Percentiles rank a stretch among this genome's conserved stretches.
Evolutionary conservation across 192 early-diverging fungal genomes (phyloP).

Genomic region (Umbelopsis ramanniana): DNA sequence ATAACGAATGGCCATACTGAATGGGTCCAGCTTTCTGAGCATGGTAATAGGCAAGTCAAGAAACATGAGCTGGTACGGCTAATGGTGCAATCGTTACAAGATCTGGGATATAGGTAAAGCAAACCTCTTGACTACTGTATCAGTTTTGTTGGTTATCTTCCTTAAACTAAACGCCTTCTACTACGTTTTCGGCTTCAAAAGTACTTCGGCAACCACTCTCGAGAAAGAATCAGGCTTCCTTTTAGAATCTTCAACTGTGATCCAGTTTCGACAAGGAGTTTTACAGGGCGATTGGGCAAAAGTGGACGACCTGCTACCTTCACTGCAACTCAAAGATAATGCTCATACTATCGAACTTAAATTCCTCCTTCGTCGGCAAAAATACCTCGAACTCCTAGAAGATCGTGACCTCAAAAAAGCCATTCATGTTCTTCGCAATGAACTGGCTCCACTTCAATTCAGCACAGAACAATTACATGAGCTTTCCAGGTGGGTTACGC

Average conservation of each 20-base stretch:
- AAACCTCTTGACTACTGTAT: too few relatives aligned
- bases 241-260: constrained; percentile 73
- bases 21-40: constrained; percentile 18
- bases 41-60: constrained; percentile 27
- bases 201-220: constrained; percentile 68
- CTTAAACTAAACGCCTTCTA: too few relatives aligned
- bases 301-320: constrained; percentile 62
- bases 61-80: constrained; percentile 85
- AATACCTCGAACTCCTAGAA: constrained; percentile 90
- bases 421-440: constrained; percentile 75
- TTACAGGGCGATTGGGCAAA: constrained; percentile 78
- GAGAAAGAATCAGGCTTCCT: constrained; percentile 81
- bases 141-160: not conserved
- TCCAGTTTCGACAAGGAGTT: constrained; percentile 71
- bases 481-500: constrained; percentile 64
- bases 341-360: constrained; percentile 40
- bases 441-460: constrained; percentile 73
- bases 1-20: constrained; percentile 19
- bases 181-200: constrained; percentile 28
- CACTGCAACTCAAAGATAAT: constrained; percentile 32
- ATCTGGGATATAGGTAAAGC: constrained; percentile 78
- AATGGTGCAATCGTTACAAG: constrained; percentile 84
- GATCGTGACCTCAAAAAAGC: constrained; percentile 69
- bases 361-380: constrained; percentile 87
- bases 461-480: constrained; percentile 74